Conservation (phyloP, 306 rosid species). For the Cicer cuneatum region DNA sequence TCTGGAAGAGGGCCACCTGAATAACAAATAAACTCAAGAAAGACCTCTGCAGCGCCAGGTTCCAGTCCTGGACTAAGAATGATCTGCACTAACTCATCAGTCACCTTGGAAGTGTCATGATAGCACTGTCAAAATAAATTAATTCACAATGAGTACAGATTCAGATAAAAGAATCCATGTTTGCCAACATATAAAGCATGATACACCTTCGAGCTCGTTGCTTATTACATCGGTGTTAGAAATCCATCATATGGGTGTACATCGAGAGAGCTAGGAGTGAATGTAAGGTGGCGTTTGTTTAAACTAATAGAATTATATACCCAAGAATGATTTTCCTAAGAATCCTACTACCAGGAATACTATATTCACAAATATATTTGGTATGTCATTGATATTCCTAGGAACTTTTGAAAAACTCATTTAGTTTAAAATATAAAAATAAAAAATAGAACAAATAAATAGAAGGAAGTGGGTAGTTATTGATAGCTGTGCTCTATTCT, state of each 20-base stretch:
- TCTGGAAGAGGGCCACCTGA: conserved; percentile 98
- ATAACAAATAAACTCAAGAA: conserved; percentile 93
- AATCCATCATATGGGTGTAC: background rate
- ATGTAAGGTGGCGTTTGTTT: background rate
- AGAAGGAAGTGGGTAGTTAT: too few species aligned
- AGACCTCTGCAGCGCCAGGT: conserved; percentile 92
- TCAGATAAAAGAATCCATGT: conserved; percentile 11
- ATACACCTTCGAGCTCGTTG: conserved; percentile 21
- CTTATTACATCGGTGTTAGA: conserved; percentile 15
- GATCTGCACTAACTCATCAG: conserved; percentile 81
- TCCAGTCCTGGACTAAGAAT: conserved; percentile 92
- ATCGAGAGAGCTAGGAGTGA: conserved; percentile 13
- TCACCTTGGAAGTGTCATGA: conserved; percentile 85
- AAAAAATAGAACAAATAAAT: too few species aligned
- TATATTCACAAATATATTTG: too few species aligned
- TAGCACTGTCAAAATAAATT: conserved; percentile 73
- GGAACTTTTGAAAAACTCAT: too few species aligned
- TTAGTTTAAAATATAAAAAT: too few species aligned
- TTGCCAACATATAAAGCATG: conserved; percentile 31
- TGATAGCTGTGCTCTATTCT: too few species aligned
- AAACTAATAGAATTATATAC: too few species aligned
- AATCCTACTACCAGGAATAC: too few species aligned
- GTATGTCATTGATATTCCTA: too few species aligned
- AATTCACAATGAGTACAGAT: conserved; percentile 34
- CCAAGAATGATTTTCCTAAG: too few species aligned